Percentiles rank a stretch among this genome's conserved stretches.
These are phyloP conservation scores for Calonectria pseudoturangicola DNA, from an alignment of 2,329 filamentous ascomycete genomes.

Conservation along the genomic window DNA sequence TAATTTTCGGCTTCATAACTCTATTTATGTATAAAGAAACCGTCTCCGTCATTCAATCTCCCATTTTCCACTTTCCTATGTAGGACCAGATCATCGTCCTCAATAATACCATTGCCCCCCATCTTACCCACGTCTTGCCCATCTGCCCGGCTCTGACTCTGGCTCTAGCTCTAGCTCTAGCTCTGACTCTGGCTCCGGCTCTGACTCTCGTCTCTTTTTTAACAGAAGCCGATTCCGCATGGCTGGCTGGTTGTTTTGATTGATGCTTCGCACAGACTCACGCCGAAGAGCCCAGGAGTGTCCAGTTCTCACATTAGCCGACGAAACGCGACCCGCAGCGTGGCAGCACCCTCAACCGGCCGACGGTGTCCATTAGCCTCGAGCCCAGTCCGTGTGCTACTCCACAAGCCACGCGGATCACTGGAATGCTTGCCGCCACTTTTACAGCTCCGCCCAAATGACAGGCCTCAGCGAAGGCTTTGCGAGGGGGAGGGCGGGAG, in stretches of 20 bases:
- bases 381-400: constrained; percentile 41
- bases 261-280: constrained; percentile 51
- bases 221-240: background rate
- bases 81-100: constrained; percentile 3
- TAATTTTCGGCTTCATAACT: constrained; percentile 27
- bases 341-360: constrained; percentile 46
- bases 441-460: constrained; percentile 37
- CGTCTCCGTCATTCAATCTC: constrained; percentile 21
- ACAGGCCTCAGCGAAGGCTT: constrained; percentile 41
- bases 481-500: constrained; percentile 37
- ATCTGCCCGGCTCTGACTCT: background rate
- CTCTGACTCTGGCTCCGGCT: too few relatives aligned
- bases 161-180: too few relatives aligned
- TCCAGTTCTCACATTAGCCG: constrained; percentile 40
- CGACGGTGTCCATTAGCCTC: constrained; percentile 42
- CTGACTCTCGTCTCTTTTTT: constrained; percentile 3
- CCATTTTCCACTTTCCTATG: constrained; percentile 16
- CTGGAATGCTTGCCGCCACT: constrained; percentile 50
- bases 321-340: constrained; percentile 40
- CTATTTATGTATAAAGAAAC: constrained; percentile 15
- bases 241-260: constrained; percentile 36
- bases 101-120: background rate
- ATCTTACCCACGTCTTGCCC: background rate
- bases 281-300: constrained; percentile 41
- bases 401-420: constrained; percentile 57